Evolutionary conservation across 441 rosid species (phyloP).

Genomic region (Pelargonium citronellum): DNA sequence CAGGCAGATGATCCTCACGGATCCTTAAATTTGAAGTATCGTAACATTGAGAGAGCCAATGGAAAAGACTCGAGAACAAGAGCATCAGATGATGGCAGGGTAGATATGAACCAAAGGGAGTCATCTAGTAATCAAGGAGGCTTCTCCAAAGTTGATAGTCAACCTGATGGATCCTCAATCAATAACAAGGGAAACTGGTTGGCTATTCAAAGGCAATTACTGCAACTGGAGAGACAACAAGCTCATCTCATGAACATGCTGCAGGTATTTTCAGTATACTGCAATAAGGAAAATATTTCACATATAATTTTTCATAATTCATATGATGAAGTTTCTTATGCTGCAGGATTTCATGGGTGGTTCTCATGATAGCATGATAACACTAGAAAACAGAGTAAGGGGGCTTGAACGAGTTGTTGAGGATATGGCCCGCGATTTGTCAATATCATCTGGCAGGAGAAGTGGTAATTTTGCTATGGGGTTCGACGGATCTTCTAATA

Average conservation of each 20-base stretch:
- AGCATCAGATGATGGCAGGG: slow-evolving; percentile 50
- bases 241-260: slow-evolving; percentile 87
- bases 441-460: slow-evolving; percentile 77
- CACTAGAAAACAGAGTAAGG: slow-evolving; percentile 86
- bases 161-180: slow-evolving; percentile 62
- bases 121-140: slow-evolving; percentile 44
- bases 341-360: slow-evolving; percentile 97
- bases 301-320: slow-evolving; percentile 11
- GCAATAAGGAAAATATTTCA: slow-evolving; percentile 9
- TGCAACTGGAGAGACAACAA: slow-evolving; percentile 93
- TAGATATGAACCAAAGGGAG: slow-evolving; percentile 49
- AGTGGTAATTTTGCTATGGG: slow-evolving; percentile 49
- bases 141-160: slow-evolving; percentile 55
- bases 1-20: slow-evolving; percentile 45
- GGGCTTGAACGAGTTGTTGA: slow-evolving; percentile 95
- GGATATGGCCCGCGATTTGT: slow-evolving; percentile 86
- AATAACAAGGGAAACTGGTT: slow-evolving; percentile 83
- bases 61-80: slow-evolving; percentile 52
- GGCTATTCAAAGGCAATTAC: slow-evolving; percentile 91
- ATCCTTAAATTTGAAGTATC: slow-evolving; percentile 38
- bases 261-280: slow-evolving; percentile 50
- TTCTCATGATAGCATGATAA: slow-evolving; percentile 87
- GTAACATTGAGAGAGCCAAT: slow-evolving; percentile 42
- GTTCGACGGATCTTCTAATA: slow-evolving; percentile 53
- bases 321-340: slow-evolving; percentile 19